These are phyloP conservation scores for Irpex lacteus DNA, from an alignment of 1,284 basidiomycete genomes.

Conservation along the genomic window DNA sequence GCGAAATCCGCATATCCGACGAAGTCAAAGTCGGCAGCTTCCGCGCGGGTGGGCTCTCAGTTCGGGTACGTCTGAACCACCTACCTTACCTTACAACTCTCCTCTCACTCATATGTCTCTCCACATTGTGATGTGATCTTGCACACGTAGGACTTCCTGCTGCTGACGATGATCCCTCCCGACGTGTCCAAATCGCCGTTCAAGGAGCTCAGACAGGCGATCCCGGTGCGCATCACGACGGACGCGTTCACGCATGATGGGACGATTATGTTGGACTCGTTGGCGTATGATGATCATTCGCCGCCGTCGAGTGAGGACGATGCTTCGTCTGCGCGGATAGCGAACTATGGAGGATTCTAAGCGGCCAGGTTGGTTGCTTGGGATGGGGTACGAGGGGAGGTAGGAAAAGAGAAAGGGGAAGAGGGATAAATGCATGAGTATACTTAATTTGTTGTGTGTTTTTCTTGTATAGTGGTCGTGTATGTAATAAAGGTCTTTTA, in stretches of 20 bases:
- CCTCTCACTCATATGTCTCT: slow-evolving; percentile 6
- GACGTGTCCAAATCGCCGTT: slow-evolving; percentile 55
- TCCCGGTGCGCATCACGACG: slow-evolving; percentile 67
- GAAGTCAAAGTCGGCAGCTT: slow-evolving; percentile 56
- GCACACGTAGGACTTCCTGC: slow-evolving; percentile 52
- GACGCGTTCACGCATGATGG: slow-evolving; percentile 46
- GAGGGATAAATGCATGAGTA: no score
- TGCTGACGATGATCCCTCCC: slow-evolving; percentile 56
- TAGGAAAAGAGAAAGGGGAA: no score
- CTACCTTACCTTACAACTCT: background rate
- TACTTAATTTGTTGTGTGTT: no score
- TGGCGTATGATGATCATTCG: slow-evolving; percentile 19
- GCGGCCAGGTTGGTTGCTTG: background rate
- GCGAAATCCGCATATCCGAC: slow-evolving; percentile 52
- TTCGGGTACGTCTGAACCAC: slow-evolving; percentile 42
- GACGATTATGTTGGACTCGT: slow-evolving; percentile 24
- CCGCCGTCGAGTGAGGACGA: slow-evolving; percentile 20
- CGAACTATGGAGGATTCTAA: slow-evolving; percentile 1
- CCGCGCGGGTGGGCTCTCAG: slow-evolving; percentile 59
- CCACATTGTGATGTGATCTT: background rate
- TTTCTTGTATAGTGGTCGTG: no score
- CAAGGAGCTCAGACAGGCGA: slow-evolving; percentile 51
- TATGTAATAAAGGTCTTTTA: no score
- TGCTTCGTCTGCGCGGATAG: slow-evolving; percentile 4
- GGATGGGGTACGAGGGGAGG: background rate